Evolutionary conservation across 2,329 filamentous ascomycete species (phyloP).

Genomic region (Fusarium brachygibbosum): DNA sequence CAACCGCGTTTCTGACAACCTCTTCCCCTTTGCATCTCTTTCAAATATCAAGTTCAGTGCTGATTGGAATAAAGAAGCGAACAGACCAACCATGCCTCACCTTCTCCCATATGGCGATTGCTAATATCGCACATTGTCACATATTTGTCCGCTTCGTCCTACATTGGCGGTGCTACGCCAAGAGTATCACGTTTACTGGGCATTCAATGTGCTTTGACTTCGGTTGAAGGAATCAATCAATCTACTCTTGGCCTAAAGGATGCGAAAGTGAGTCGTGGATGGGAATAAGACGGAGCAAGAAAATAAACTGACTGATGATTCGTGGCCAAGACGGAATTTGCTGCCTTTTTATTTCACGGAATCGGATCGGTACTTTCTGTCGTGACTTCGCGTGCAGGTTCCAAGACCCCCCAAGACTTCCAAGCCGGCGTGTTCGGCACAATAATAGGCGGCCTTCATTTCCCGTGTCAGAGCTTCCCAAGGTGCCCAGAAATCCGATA

Average conservation of each 20-base stretch:
- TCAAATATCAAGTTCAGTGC: constrained; percentile 3
- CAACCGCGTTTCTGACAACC: constrained; percentile 29
- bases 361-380: constrained; percentile 9
- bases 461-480: constrained; percentile 38
- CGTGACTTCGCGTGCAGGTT: constrained; percentile 32
- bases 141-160: constrained; percentile 32
- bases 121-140: constrained; percentile 29
- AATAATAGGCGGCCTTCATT: constrained; percentile 47
- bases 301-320: constrained; percentile 18
- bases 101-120: constrained; percentile 9
- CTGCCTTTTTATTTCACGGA: constrained; percentile 24
- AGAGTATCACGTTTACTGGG: constrained; percentile 34
- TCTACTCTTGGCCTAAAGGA: not conserved
- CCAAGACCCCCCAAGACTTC: constrained; percentile 46
- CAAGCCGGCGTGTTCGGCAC: constrained; percentile 49
- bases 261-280: constrained; percentile 2
- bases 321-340: constrained; percentile 24
- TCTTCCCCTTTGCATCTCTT: constrained; percentile 15
- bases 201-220: constrained; percentile 27
- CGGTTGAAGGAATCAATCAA: not conserved
- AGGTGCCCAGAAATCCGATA: constrained; percentile 40
- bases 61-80: constrained; percentile 41
- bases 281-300: constrained; percentile 9
- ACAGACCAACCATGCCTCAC: constrained; percentile 20
- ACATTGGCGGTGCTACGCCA: constrained; percentile 42